Base-by-base conservation (phyloP, 805 yeast species). In the Yamadazyma endophytica region DNA sequence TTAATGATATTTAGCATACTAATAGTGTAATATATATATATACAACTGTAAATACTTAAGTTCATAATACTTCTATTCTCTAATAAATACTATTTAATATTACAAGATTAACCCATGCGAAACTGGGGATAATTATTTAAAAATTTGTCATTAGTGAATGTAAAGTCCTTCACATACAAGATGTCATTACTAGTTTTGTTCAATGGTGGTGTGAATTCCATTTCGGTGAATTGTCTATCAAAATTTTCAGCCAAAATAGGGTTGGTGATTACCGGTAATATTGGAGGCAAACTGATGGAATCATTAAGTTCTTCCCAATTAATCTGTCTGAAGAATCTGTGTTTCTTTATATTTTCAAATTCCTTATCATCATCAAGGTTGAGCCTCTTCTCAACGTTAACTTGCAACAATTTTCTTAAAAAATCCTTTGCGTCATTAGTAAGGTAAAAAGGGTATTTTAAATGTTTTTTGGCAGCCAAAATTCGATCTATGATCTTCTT, bases 181-280 rank as follows among this genome's bases (percentile, higher is more conserved):
- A 65, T 48, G 31, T 65, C 71, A 19, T 40, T 37, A 23, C 24
- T 43, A 28, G 29, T 28, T 16, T 47, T 49, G 13, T 31, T 39
- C 33, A 33, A 33, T 28, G 55, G 58, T 13, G 67, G 67, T 3
- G 63, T 57, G 36, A 61, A 50, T 2, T 54, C 40, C 68, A 66
- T 61, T 9, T 47, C 54, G 4, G 71, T 66, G 38, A 65, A 66
- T 42, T 66, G 68, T 24, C 47, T 48, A 33, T 65, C 66, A 33
- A 66, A 66, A 42, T 66, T 66, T 34, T 66, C 72, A 3, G 72
- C 72, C 40, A 66, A 51, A 1, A 60, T 50, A 0, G 71, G 69
- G 33, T 66, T 67, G 6, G 70, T 62, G 14, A 66, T 64, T 6
- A 64, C 51, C 4, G 72, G 72, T 24, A 62, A 40, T 21, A 66